Conservation (phyloP, 345 rosid species). For the Fremontodendron californicum region DNA sequence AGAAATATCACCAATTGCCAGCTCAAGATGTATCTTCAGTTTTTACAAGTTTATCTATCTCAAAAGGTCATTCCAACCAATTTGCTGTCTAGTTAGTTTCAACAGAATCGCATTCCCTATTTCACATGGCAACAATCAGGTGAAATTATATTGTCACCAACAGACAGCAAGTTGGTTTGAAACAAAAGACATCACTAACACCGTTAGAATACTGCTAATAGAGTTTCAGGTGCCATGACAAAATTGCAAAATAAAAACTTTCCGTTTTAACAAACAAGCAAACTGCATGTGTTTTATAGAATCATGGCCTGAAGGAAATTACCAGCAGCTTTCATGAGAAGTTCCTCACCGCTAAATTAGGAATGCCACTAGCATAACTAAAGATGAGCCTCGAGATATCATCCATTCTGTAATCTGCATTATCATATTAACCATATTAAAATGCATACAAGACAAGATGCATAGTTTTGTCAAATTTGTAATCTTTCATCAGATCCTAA, state of each 20-base stretch:
- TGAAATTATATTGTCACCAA: neutral
- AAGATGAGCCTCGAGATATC: constrained; percentile 55
- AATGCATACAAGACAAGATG: neutral
- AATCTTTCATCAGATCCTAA: neutral
- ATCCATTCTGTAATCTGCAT: constrained; percentile 50
- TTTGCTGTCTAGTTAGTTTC: neutral
- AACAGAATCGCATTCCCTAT: neutral
- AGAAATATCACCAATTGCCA: neutral
- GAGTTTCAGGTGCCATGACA: constrained; percentile 1
- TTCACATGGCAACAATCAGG: neutral
- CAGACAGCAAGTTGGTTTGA: neutral
- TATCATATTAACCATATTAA: constrained; percentile 8
- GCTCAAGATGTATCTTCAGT: neutral
- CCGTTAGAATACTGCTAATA: neutral
- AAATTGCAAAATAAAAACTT: neutral
- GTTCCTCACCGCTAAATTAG: constrained; percentile 71
- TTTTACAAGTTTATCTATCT: constrained; percentile 7
- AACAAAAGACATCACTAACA: neutral
- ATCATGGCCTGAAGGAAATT: constrained; percentile 32
- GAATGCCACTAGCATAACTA: constrained; percentile 47
- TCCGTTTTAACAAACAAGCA: constrained; percentile 8
- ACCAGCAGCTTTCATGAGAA: constrained; percentile 48
- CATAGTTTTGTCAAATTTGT: neutral
- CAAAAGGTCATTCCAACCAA: neutral
- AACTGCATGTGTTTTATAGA: constrained; percentile 26